Conservation (phyloP, 345 rosid species). For the Murraya paniculata region DNA sequence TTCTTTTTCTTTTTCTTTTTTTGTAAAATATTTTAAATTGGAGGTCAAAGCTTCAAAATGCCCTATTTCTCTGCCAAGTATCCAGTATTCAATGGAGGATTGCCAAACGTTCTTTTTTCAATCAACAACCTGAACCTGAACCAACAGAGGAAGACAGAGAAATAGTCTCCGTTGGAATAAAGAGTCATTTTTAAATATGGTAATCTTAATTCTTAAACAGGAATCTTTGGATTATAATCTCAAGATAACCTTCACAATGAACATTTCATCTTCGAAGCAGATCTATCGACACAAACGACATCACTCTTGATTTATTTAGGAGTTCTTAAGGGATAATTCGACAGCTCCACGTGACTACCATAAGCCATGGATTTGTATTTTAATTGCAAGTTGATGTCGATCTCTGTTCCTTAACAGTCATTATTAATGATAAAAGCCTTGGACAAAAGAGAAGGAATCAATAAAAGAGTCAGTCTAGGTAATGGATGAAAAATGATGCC, state of each 20-base stretch:
- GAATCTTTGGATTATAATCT: too few relatives aligned
- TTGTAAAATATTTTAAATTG: not conserved
- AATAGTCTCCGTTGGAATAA: too few relatives aligned
- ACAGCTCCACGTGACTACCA: constrained; percentile 25
- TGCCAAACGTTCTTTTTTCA: too few relatives aligned
- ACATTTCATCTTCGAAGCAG: too few relatives aligned
- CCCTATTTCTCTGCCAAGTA: too few relatives aligned
- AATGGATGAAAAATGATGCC: constrained; percentile 2
- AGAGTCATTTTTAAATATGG: too few relatives aligned
- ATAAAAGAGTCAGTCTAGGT: not conserved
- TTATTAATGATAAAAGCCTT: not conserved
- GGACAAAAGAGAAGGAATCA: not conserved
- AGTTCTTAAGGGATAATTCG: constrained; percentile 4
- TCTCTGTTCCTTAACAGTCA: not conserved
- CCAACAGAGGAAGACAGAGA: too few relatives aligned
- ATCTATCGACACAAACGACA: not conserved
- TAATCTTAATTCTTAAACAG: too few relatives aligned
- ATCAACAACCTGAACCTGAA: too few relatives aligned
- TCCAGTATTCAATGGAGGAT: too few relatives aligned
- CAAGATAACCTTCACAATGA: not conserved
- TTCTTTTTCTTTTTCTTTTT: too few relatives aligned
- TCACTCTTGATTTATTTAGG: not conserved
- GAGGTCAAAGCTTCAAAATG: too few relatives aligned
- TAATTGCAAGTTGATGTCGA: constrained; percentile 11
- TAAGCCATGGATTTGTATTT: constrained; percentile 1